Conservation (phyloP, 2,329 filamentous ascomycete species). For the Sordariomycetes sp. region DNA sequence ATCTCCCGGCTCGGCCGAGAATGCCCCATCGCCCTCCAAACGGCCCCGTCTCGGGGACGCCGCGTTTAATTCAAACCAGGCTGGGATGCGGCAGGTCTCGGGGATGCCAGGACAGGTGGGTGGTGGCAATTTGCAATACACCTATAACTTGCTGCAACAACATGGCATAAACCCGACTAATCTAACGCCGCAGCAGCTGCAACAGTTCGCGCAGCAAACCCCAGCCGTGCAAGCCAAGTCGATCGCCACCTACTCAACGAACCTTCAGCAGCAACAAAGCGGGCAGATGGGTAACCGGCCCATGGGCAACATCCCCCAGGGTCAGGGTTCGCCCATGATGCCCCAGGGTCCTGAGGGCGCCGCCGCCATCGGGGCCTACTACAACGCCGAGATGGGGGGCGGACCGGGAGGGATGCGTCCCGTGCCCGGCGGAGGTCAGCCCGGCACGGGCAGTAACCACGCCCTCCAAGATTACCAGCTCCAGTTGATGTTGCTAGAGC, state of each 20-base stretch:
- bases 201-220: constrained; percentile 43
- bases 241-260: constrained; percentile 79
- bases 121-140: constrained; percentile 34
- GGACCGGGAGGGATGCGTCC: constrained; percentile 47
- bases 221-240: constrained; percentile 66
- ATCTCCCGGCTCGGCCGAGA: constrained; percentile 75
- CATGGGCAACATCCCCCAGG: constrained; percentile 67
- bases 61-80: constrained; percentile 62
- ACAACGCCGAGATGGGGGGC: constrained; percentile 49
- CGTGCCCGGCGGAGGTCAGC: constrained; percentile 34
- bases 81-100: constrained; percentile 57
- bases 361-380: constrained; percentile 43
- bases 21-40: constrained; percentile 87
- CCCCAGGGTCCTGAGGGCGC: constrained; percentile 57
- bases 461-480: constrained; percentile 82
- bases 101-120: constrained; percentile 62
- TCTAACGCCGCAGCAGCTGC: constrained; percentile 68
- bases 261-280: constrained; percentile 73
- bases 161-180: constrained; percentile 67
- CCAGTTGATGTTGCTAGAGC: constrained; percentile 78
- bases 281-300: constrained; percentile 71
- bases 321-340: constrained; percentile 78
- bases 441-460: constrained; percentile 54
- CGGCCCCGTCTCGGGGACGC: constrained; percentile 66
- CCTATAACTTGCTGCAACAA: constrained; percentile 51